Percentiles rank a stretch among this genome's conserved stretches.
Conservation (phyloP, 495 filamentous ascomycete genomes). For the Penicillium samsonianum region DNA sequence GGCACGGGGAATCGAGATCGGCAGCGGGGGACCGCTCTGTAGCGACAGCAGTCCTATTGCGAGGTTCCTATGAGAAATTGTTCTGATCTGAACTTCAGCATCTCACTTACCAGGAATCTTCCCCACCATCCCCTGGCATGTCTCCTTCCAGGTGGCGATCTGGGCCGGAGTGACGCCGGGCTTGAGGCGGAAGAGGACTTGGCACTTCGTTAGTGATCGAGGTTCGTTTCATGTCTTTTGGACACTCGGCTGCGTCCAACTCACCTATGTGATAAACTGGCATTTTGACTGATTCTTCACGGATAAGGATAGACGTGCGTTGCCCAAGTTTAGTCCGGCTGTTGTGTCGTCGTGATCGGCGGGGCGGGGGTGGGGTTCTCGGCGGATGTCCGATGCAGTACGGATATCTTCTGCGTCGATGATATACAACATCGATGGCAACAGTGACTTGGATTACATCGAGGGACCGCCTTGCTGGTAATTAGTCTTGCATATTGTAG, state of each 20-base stretch:
- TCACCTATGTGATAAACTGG: constrained; percentile 40
- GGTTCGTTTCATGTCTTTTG: background rate
- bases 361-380: constrained; percentile 3
- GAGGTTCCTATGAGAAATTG: background rate
- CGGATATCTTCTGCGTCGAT: background rate
- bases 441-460: too few relatives aligned
- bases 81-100: background rate
- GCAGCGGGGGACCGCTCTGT: constrained; percentile 33
- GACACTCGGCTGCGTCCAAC: background rate
- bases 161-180: constrained; percentile 35
- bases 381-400: constrained; percentile 10
- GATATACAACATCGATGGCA: background rate
- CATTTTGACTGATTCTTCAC: constrained; percentile 21
- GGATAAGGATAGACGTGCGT: background rate
- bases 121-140: constrained; percentile 39
- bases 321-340: background rate
- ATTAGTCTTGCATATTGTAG: too few relatives aligned
- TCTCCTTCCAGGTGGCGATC: constrained; percentile 31
- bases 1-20: constrained; percentile 41
- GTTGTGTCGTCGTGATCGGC: background rate
- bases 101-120: constrained; percentile 37
- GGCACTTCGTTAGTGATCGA: constrained; percentile 12
- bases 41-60: constrained; percentile 35
- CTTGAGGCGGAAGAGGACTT: constrained; percentile 50
- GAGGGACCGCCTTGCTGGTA: too few relatives aligned